Evolutionary conservation across 2,329 filamentous ascomycete genomes (phyloP).

Genomic region (Stagonosporopsis rhizophila): DNA sequence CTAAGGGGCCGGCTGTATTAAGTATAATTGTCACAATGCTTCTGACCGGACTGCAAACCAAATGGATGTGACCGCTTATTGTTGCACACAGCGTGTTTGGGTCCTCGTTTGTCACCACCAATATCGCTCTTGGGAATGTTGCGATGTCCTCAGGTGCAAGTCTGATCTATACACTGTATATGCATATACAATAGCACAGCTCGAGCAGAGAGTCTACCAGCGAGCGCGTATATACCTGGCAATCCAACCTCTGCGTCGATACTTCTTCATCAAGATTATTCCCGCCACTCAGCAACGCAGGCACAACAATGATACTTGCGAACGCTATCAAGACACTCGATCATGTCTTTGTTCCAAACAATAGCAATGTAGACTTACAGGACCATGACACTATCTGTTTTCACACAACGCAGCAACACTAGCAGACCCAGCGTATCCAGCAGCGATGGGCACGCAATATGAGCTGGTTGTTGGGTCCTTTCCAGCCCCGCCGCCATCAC

Average conservation of each 20-base stretch:
- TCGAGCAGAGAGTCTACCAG: not conserved
- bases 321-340: not conserved
- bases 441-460: not conserved
- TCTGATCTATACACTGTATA: not conserved
- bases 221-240: not conserved
- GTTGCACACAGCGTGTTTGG: not conserved
- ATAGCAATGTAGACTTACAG: not conserved
- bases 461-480: not conserved
- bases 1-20: not conserved
- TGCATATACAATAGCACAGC: not conserved
- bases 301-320: not conserved
- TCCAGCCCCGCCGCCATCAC: not conserved
- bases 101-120: not conserved
- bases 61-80: not conserved
- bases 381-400: not conserved
- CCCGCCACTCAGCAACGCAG: not conserved
- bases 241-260: not conserved
- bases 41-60: not conserved
- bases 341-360: not conserved
- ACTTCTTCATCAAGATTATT: not conserved
- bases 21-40: not conserved
- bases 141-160: not conserved
- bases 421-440: not conserved
- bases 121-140: not conserved
- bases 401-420: not conserved